These are phyloP conservation scores for Haplosporangium gracile DNA, from an alignment of 192 early-diverging fungal species.

Conservation along the genomic window DNA sequence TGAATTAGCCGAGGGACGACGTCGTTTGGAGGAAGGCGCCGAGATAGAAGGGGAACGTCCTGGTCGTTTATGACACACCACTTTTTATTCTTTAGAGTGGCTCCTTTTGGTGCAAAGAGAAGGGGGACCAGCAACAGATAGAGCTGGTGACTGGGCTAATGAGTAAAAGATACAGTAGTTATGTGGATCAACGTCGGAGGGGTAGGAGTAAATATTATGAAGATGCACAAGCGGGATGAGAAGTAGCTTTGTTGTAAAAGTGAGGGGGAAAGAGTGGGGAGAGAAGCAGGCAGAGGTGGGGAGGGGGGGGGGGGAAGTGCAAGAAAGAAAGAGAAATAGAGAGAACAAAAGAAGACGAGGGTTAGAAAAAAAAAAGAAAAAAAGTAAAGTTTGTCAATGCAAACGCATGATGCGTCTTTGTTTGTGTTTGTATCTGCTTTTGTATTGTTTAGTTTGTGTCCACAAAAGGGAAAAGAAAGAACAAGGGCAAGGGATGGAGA, in stretches of 20 bases:
- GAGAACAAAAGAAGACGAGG: background rate
- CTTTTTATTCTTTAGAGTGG: background rate
- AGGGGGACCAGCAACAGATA: background rate
- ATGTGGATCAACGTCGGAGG: conserved; percentile 2
- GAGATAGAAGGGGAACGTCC: background rate
- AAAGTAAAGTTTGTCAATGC: background rate
- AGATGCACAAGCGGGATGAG: background rate
- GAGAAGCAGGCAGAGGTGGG: background rate
- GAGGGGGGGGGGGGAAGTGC: background rate
- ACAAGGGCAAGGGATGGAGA: background rate
- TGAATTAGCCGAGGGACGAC: conserved; percentile 6
- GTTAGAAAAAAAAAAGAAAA: background rate
- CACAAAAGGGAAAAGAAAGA: background rate
- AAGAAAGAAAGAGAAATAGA: background rate
- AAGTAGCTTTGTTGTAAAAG: background rate
- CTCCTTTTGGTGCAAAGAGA: background rate
- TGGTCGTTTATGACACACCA: background rate
- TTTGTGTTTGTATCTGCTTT: background rate
- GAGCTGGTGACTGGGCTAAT: background rate
- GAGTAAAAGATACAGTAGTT: background rate
- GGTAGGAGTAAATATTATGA: background rate
- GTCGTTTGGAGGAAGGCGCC: conserved; percentile 1
- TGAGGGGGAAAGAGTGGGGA: background rate
- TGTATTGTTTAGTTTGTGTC: background rate
- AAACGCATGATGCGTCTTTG: conserved; percentile 8